These are phyloP conservation scores for Mortierella claussenii DNA, from an alignment of 192 early-diverging fungal species.

Conservation along the genomic window DNA sequence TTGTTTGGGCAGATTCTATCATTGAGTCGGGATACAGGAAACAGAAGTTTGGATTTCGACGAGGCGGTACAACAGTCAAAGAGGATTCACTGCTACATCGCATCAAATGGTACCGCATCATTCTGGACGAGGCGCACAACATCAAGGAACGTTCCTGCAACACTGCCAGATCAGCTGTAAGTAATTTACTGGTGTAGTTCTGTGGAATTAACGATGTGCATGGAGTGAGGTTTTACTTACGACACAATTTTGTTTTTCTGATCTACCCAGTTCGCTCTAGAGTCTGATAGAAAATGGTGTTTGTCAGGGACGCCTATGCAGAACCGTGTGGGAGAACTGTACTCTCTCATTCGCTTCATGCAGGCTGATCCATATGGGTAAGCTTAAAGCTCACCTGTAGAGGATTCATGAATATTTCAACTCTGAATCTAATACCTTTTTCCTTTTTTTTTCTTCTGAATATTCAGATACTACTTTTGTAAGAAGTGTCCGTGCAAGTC, in stretches of 20 bases:
- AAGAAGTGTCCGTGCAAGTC: slow-evolving; percentile 76
- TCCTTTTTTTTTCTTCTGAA: not conserved
- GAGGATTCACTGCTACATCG: slow-evolving; percentile 76
- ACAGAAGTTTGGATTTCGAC: slow-evolving; percentile 75
- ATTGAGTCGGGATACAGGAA: slow-evolving; percentile 79
- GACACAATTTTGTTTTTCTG: too few relatives aligned
- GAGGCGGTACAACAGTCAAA: slow-evolving; percentile 68
- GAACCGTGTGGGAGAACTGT: slow-evolving; percentile 94
- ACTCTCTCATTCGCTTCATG: slow-evolving; percentile 90
- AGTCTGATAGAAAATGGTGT: slow-evolving; percentile 77
- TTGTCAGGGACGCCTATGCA: slow-evolving; percentile 94
- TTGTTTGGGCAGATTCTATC: slow-evolving; percentile 69
- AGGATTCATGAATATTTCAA: too few relatives aligned
- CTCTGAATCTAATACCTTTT: too few relatives aligned
- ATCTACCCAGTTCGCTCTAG: slow-evolving; percentile 70
- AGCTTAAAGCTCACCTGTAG: too few relatives aligned
- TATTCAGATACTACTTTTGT: slow-evolving; percentile 88
- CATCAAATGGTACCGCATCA: slow-evolving; percentile 84
- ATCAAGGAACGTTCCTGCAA: slow-evolving; percentile 90
- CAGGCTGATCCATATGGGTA: slow-evolving; percentile 64
- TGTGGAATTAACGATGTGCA: too few relatives aligned
- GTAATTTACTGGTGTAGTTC: too few relatives aligned
- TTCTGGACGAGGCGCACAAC: slow-evolving; percentile 90
- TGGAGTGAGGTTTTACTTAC: too few relatives aligned
- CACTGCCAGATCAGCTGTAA: slow-evolving; percentile 82